phyloP scores from a whole-genome alignment of 805 yeast species.

The Hyphopichia homilentoma region DNA sequence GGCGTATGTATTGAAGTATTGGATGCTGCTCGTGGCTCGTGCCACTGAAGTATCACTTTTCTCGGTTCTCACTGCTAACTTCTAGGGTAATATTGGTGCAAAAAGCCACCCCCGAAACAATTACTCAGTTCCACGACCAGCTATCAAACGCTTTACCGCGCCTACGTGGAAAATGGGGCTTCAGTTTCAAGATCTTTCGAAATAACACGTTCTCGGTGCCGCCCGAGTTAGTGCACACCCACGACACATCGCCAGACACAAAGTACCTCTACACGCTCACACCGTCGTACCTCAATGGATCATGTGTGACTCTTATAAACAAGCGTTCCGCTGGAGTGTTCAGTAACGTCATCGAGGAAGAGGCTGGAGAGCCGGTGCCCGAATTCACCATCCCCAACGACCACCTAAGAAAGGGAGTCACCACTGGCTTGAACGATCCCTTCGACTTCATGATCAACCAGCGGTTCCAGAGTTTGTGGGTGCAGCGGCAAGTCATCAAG shows the following conservation, averaged over 20 bases:
- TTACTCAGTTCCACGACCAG: constrained; percentile 66
- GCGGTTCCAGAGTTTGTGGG: constrained; percentile 70
- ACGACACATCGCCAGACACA: constrained; percentile 30
- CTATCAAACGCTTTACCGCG: constrained; percentile 66
- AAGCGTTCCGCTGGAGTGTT: constrained; percentile 35
- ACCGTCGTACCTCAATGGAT: constrained; percentile 46
- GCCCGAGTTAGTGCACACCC: constrained; percentile 26
- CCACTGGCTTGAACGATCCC: constrained; percentile 52
- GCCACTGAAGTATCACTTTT: constrained; percentile 20
- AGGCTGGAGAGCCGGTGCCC: constrained; percentile 8
- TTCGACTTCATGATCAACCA: constrained; percentile 53
- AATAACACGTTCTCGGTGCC: constrained; percentile 56
- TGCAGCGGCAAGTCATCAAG: constrained; percentile 59
- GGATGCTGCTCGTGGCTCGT: background rate
- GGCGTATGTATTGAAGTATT: constrained; percentile 26
- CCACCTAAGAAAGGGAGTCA: constrained; percentile 48
- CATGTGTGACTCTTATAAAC: constrained; percentile 48
- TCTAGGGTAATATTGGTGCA: too few species aligned
- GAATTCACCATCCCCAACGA: constrained; percentile 28
- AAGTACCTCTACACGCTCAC: constrained; percentile 48
- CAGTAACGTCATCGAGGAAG: constrained; percentile 33
- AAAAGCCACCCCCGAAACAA: constrained; percentile 52
- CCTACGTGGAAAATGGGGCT: constrained; percentile 60
- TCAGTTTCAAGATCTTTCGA: constrained; percentile 63
- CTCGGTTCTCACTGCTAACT: too few species aligned